Base-by-base conservation (phyloP, 148 eudicot species). In the Spergularia marina region DNA sequence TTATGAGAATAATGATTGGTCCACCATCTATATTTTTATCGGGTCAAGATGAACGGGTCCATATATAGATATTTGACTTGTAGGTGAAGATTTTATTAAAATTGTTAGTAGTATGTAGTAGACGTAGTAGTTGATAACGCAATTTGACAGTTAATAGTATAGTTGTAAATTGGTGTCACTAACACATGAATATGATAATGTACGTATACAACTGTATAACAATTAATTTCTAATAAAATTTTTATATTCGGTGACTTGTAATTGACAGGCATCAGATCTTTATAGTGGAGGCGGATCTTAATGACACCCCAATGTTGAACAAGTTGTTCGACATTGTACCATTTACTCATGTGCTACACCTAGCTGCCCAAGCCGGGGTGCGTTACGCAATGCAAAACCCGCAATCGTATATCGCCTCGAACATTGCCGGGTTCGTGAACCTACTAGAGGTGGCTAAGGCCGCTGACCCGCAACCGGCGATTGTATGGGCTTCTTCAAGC, bases 371-470 rank as follows among this genome's bases (percentile, higher is more conserved):
- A 73, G 98, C 98, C 4, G 98, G 98, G 3, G 98, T 94, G 3
- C 89, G 98, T 0, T 94, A 94, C 80, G 98, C 98, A 0, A 94
- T 94, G 98, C 75, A 91, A 73, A 94, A 94, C 61, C 98, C 98
- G 0, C 95, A 89, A 41, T 94, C 98, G 0, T 94, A 94, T 18
- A 71, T 94, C 0, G 81, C 72, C 6, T 91, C 97, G 13, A 94
- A 94, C 73, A 83, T 94, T 5, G 98, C 98, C 7, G 98, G 98
- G 2, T 89, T 87, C 47, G 92, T 94, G 0, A 91, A 78, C 78
- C 90, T 94, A 0, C 77, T 94, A 0, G 98, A 94, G 69, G 81
- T 87, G 0, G 87, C 90, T 2, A 94, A 94, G 65, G 65, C 84
- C 0, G 98, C 97, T 0, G 86, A 85, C 62, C 95, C 97, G 0